A percentile compares a stretch with the other conserved stretches of the same genome.
These are phyloP conservation scores for Dujonia santamariae DNA, from an alignment of 1,139 yeast genomes.

Conservation along the genomic window DNA sequence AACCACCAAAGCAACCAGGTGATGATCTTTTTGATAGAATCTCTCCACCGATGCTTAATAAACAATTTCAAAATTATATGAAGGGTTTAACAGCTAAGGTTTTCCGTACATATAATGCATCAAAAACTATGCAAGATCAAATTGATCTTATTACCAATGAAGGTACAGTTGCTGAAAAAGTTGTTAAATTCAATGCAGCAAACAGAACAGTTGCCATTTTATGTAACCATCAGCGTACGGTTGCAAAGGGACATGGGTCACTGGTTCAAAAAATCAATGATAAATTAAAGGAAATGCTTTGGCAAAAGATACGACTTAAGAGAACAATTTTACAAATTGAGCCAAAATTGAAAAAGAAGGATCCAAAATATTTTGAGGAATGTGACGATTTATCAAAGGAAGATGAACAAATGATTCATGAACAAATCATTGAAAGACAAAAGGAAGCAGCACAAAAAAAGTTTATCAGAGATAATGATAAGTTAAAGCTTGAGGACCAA, in stretches of 20 bases:
- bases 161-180: constrained; percentile 86
- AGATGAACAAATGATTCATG: constrained; percentile 58
- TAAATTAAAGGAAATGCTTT: constrained; percentile 70
- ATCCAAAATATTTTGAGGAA: constrained; percentile 63
- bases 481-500: constrained; percentile 55
- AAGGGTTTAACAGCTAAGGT: constrained; percentile 94
- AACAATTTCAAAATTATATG: constrained; percentile 86
- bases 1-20: constrained; percentile 84
- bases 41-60: constrained; percentile 79
- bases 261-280: constrained; percentile 78
- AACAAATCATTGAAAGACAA: constrained; percentile 54
- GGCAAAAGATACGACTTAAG: constrained; percentile 79
- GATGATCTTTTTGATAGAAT: constrained; percentile 90
- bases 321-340: constrained; percentile 69
- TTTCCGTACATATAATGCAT: constrained; percentile 96
- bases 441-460: constrained; percentile 61
- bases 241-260: constrained; percentile 78
- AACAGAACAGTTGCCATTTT: constrained; percentile 92
- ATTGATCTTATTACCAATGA: constrained; percentile 75
- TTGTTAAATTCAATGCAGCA: constrained; percentile 88
- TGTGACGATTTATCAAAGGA: constrained; percentile 67
- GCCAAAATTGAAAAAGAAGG: constrained; percentile 48
- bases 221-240: constrained; percentile 96
- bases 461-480: constrained; percentile 76
- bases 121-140: constrained; percentile 96